These are phyloP conservation scores for Aschersonia sp. DNA, from an alignment of 2,329 filamentous ascomycete genomes.

Conservation along the genomic window DNA sequence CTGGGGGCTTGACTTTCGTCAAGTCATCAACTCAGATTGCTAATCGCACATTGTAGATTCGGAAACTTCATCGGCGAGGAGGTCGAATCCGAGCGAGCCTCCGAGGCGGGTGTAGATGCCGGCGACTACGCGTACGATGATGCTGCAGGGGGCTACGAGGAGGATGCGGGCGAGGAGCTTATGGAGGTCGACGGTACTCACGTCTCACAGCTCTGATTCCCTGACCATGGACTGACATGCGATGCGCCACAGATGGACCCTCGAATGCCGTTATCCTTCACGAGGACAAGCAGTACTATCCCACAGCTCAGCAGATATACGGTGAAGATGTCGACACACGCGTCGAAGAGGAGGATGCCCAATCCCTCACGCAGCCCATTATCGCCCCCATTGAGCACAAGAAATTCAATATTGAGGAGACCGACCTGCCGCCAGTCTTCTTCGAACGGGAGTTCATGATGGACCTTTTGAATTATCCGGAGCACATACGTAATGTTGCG, in stretches of 20 bases:
- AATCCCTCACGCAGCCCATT: constrained; percentile 82
- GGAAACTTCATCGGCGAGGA: constrained; percentile 97
- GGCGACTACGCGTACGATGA: constrained; percentile 74
- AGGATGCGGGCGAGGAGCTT: constrained; percentile 59
- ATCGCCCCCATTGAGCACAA: constrained; percentile 86
- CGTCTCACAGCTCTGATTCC: not conserved
- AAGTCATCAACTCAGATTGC: not conserved
- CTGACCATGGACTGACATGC: not conserved
- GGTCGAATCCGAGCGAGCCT: constrained; percentile 71
- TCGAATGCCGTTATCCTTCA: constrained; percentile 96
- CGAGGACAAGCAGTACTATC: constrained; percentile 99
- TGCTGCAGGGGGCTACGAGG: constrained; percentile 49
- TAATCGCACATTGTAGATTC: constrained; percentile 44
- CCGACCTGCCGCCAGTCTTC: constrained; percentile 74
- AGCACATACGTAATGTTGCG: constrained; percentile 86
- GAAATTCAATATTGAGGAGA: constrained; percentile 90
- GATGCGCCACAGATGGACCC: constrained; percentile 45
- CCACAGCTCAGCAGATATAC: constrained; percentile 92
- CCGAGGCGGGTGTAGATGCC: constrained; percentile 58
- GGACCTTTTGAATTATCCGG: constrained; percentile 89
- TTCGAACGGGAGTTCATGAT: constrained; percentile 88
- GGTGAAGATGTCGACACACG: constrained; percentile 87
- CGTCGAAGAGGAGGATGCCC: constrained; percentile 94
- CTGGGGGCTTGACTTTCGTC: not conserved
- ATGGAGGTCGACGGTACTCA: constrained; percentile 79